Base-by-base conservation (phyloP, 1,139 yeast genomes). In the Candida sanyaensis region DNA sequence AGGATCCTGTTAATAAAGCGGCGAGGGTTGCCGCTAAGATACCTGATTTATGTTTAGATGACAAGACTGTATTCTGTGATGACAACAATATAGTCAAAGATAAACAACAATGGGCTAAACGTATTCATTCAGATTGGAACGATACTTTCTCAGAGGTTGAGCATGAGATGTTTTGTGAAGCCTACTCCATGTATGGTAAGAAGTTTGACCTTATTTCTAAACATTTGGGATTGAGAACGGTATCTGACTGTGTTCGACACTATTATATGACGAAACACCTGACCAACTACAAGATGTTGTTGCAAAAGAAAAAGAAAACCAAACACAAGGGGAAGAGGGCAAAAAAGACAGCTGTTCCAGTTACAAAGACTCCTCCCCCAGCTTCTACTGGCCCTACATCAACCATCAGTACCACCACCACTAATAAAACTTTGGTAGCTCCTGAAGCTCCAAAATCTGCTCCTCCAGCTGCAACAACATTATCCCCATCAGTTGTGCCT, bases 191-290 rank as follows among this genome's bases (percentile, higher is more conserved):
- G 47, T 75, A 77, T 61, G 99, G 99, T 1, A 95, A 95, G 67
- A 84, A 87, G 60, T 93, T 95, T 75, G 98, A 99, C 9, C 86
- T 86, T 50, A 90, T 95, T 44, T 85, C 98, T 0, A 73, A 81
- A 45, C 75, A 75, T 46, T 83, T 95, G 93, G 96, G 95, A 1
- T 67, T 86, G 33, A 75, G 98, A 58, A 80, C 89, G 1, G 77
- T 92, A 12, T 83, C 83, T 57, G 98, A 93, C 51, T 93, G 99
- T 68, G 98, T 93, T 9, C 62, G 89, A 53, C 98, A 93, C 65
- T 95, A 93, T 65, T 95, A 95, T 64, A 83, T 81, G 51, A 92
- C 99, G 3, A 95, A 95, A 71, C 86, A 88, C 64, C 71, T 73
- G 1, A 79, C 79, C 24, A 89, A 91, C 64, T 95, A 91, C 64